These are phyloP conservation scores for Ascochyta pisi DNA, from an alignment of 2,329 filamentous ascomycete genomes.

Conservation along the genomic window DNA sequence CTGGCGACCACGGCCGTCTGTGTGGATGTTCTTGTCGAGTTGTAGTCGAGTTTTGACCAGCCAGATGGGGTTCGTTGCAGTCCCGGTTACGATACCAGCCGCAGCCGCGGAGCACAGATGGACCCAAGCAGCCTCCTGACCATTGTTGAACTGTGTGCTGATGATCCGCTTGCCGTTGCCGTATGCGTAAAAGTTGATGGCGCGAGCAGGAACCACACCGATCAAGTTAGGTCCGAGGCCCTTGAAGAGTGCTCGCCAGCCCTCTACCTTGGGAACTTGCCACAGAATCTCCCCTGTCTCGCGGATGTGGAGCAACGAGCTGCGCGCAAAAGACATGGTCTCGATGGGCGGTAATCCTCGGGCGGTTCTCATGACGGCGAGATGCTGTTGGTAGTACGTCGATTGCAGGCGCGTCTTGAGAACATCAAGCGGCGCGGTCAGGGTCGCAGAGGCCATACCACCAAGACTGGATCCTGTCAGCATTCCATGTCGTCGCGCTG, in stretches of 20 bases:
- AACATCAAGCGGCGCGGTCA: constrained; percentile 94
- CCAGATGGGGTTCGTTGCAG: constrained; percentile 96
- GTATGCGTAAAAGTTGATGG: constrained; percentile 94
- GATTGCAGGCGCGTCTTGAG: constrained; percentile 93
- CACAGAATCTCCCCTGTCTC: constrained; percentile 88
- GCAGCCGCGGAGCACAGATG: constrained; percentile 78
- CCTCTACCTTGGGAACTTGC: constrained; percentile 80
- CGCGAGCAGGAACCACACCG: constrained; percentile 85
- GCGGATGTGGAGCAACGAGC: constrained; percentile 74
- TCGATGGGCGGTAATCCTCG: constrained; percentile 60
- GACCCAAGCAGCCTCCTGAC: constrained; percentile 74
- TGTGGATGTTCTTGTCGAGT: constrained; percentile 83
- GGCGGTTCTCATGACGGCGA: constrained; percentile 71
- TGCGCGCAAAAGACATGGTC: constrained; percentile 69
- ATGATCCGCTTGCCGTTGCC: constrained; percentile 89
- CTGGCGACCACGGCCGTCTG: constrained; percentile 65
- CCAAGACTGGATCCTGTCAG: constrained; percentile 67
- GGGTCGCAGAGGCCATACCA: constrained; percentile 87
- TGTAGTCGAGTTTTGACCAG: constrained; percentile 92
- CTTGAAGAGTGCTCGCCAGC: constrained; percentile 88
- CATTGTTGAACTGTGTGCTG: constrained; percentile 74
- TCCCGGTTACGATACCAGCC: constrained; percentile 85
- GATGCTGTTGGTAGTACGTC: constrained; percentile 89
- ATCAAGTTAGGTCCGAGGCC: constrained; percentile 89
- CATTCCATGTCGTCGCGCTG: constrained; percentile 30